phyloP scores from a whole-genome alignment of 495 filamentous ascomycete species.

The Cenococcum geophilum region DNA sequence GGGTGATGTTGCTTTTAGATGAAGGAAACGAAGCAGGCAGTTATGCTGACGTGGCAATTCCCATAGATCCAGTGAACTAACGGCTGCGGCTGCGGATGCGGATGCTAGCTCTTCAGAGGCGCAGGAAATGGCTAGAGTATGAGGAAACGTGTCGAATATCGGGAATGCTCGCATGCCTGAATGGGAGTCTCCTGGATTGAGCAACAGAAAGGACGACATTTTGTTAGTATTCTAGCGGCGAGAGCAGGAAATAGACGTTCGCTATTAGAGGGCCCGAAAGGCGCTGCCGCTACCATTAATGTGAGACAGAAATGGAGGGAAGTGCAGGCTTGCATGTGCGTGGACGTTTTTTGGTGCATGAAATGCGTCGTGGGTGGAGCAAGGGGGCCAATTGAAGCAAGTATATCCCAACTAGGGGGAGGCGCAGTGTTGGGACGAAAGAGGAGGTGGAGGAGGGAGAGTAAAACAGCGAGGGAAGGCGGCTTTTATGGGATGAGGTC shows the following conservation, averaged over 20 bases:
- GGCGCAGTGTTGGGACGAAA: no score
- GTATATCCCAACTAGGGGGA: no score
- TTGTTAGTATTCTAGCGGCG: not conserved
- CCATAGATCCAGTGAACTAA: not conserved
- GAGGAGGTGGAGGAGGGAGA: no score
- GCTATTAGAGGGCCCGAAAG: not conserved
- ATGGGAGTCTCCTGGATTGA: slow-evolving; percentile 2
- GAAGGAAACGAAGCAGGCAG: slow-evolving; percentile 2
- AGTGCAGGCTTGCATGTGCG: slow-evolving; percentile 1
- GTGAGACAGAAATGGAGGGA: slow-evolving; percentile 1
- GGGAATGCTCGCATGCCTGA: not conserved
- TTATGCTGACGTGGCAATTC: not conserved
- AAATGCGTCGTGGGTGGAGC: not conserved
- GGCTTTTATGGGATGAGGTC: no score
- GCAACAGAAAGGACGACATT: not conserved
- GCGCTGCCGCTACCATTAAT: not conserved
- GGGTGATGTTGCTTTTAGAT: not conserved
- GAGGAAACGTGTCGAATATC: not conserved
- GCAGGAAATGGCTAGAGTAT: not conserved
- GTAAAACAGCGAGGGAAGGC: no score
- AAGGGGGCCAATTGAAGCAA: not conserved
- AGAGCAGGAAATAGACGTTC: not conserved
- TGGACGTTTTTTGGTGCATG: not conserved
- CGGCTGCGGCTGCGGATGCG: not conserved
- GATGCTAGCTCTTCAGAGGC: not conserved